These are phyloP conservation scores for Monilinia vaccinii-corymbosi DNA, from an alignment of 2,329 filamentous ascomycete species.

Conservation along the genomic window DNA sequence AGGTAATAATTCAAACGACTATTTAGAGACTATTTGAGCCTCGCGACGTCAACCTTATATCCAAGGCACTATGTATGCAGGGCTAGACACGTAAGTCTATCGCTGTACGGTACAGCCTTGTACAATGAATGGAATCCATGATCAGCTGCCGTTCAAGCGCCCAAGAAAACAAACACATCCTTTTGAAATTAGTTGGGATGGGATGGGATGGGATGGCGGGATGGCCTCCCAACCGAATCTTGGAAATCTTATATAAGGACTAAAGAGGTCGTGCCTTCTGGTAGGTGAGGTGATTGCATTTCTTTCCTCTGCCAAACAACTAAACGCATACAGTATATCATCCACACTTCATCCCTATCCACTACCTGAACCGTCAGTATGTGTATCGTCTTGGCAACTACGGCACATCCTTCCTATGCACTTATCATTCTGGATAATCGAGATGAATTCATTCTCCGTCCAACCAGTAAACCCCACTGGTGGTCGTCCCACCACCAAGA, in stretches of 20 bases:
- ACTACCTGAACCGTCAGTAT: constrained; percentile 36
- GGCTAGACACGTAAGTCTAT: too few relatives aligned
- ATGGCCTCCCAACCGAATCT: background rate
- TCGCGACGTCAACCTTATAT: too few relatives aligned
- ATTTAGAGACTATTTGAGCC: too few relatives aligned
- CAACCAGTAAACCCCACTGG: constrained; percentile 56
- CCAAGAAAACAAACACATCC: too few relatives aligned
- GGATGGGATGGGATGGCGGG: too few relatives aligned
- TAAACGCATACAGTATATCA: background rate
- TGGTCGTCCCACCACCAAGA: constrained; percentile 35
- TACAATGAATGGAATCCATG: too few relatives aligned
- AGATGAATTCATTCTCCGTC: constrained; percentile 61
- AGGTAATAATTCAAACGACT: too few relatives aligned
- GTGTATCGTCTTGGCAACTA: constrained; percentile 72
- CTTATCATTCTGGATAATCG: constrained; percentile 71
- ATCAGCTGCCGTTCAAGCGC: too few relatives aligned
- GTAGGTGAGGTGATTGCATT: background rate
- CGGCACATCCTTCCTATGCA: constrained; percentile 64
- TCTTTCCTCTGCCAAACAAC: background rate
- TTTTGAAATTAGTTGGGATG: too few relatives aligned
- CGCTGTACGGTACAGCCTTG: too few relatives aligned
- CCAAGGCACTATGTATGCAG: too few relatives aligned
- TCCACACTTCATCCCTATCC: background rate
- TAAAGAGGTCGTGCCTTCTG: too few relatives aligned
- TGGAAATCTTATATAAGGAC: background rate